Evolutionary conservation across 2,329 filamentous ascomycete species (phyloP).

Genomic region (Exophiala sp.): DNA sequence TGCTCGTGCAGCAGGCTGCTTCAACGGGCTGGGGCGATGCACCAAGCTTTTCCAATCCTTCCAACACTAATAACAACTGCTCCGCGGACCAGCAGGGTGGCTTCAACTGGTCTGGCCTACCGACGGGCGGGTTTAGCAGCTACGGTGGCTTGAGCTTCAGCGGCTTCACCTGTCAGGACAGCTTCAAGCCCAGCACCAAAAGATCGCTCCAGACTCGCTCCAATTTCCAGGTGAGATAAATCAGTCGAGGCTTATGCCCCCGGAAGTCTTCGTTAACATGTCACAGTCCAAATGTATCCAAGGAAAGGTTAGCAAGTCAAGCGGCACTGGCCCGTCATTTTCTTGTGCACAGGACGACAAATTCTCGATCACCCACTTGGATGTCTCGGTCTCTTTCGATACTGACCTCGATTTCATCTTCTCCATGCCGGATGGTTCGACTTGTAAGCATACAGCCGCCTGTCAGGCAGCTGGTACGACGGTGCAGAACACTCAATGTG

Average conservation of each 20-base stretch:
- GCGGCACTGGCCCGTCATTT: slow-evolving; percentile 52
- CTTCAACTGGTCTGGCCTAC: slow-evolving; percentile 65
- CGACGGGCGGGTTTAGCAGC: slow-evolving; percentile 53
- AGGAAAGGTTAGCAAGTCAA: slow-evolving; percentile 44
- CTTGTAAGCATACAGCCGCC: slow-evolving; percentile 68
- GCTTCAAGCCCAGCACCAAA: slow-evolving; percentile 51
- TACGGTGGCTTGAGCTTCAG: slow-evolving; percentile 70
- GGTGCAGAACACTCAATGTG: slow-evolving; percentile 81
- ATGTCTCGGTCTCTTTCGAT: slow-evolving; percentile 68
- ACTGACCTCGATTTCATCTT: slow-evolving; percentile 80
- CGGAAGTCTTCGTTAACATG: slow-evolving; percentile 39
- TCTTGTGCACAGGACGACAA: slow-evolving; percentile 47
- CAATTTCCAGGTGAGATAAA: slow-evolving; percentile 23
- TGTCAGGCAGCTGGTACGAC: slow-evolving; percentile 64
- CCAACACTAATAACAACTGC: slow-evolving; percentile 72
- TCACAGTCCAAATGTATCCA: slow-evolving; percentile 55
- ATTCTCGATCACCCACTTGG: slow-evolving; percentile 71
- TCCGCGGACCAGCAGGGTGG: slow-evolving; percentile 61
- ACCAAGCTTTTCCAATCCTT: slow-evolving; percentile 58
- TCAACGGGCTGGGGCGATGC: slow-evolving; percentile 46
- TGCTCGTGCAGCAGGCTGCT: slow-evolving; percentile 45
- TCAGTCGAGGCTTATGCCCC: not conserved
- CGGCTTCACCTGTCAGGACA: slow-evolving; percentile 64
- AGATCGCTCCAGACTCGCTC: slow-evolving; percentile 42
- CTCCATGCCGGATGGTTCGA: slow-evolving; percentile 72